Evolutionary conservation across 352 stramenopile genomes (phyloP), one percentile per base, ranked within the genome.

Genomic region (Phytophthora vignae): DNA sequence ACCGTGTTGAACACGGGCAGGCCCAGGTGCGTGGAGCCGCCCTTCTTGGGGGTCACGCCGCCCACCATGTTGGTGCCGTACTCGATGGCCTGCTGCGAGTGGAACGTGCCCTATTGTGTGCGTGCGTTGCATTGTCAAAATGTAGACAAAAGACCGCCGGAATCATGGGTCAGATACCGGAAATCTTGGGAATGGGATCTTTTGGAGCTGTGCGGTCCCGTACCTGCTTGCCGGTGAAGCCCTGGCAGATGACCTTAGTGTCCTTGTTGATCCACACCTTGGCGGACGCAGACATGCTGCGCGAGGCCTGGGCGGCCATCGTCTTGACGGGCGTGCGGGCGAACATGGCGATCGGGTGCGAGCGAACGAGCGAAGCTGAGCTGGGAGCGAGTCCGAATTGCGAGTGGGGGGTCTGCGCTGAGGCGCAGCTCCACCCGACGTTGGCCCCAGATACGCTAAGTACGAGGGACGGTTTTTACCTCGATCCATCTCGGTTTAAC

Each of bases 261-360:
- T 99, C 94, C 88, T 99, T 99, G 87, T 99, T 97, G 64, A 99
- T 95, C 98, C 98, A 99, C 52, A 99, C 98, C 70, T 99, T 99
- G 74, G 98, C 98, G 33, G 93, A 98, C n/a, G 97, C 88, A 55
- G 95, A 99, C 90, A 96, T 95, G 72, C 74, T 76, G 82, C 88
- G 90, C 62, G 78, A 76, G 64, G 76, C 76, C 62, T 82, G 81
- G 44, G 49, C 61, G 33, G 71, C 72, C 50, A 82, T 59, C 40
- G 77, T 83, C 76, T 80, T 87, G 21, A 88, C 79, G 66, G 84
- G 79, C 11, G 83, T 77, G 59, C 81, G 78, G 33, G 77, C 74
- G 69, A 93, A 85, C 86, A 93, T 93, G 10, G n/a, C 77, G 44
- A 31, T 31, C 4, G 38, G 56, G 17, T 40, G 6, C 19, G 40